Percentiles rank a stretch among this genome's conserved stretches.
These are phyloP conservation scores for Serendipita sp. DNA, from an alignment of 1,284 basidiomycete species.

Conservation along the genomic window DNA sequence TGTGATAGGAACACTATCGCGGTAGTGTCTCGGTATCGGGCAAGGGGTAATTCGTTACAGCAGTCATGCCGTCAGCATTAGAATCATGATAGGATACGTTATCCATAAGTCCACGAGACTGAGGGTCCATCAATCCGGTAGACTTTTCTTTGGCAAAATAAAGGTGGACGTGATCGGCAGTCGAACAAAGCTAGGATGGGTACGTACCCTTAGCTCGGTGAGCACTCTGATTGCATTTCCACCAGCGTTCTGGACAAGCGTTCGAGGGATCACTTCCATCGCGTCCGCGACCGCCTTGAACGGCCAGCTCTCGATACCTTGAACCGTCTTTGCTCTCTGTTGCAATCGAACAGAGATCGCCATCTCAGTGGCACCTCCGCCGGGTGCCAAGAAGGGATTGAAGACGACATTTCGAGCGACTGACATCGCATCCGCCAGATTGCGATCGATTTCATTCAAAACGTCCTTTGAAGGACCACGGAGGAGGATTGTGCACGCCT, in stretches of 20 bases:
- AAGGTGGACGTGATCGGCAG: neutral
- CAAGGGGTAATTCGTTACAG: too few species aligned
- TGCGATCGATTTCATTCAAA: constrained; percentile 94
- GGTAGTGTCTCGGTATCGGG: too few species aligned
- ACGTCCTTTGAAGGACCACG: constrained; percentile 97
- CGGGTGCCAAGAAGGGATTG: constrained; percentile 82
- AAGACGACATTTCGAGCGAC: constrained; percentile 96
- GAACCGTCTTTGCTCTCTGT: constrained; percentile 66
- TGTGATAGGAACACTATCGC: too few species aligned
- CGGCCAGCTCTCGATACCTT: constrained; percentile 80
- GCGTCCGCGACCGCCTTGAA: constrained; percentile 89
- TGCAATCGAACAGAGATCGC: constrained; percentile 83
- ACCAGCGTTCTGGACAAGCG: constrained; percentile 89
- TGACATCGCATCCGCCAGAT: constrained; percentile 94
- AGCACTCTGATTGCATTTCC: constrained; percentile 88
- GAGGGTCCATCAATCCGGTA: too few species aligned
- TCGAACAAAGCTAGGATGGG: constrained; percentile 8
- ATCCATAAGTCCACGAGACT: too few species aligned
- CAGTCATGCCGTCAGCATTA: too few species aligned
- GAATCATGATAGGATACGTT: too few species aligned
- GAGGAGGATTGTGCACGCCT: constrained; percentile 97
- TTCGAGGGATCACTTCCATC: constrained; percentile 94
- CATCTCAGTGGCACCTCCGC: constrained; percentile 97
- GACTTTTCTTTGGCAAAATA: neutral
- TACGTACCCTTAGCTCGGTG: constrained; percentile 71